These are phyloP conservation scores for Ploettnerulaceae sp. DNA, from an alignment of 2,329 filamentous ascomycete genomes.

Conservation along the genomic window DNA sequence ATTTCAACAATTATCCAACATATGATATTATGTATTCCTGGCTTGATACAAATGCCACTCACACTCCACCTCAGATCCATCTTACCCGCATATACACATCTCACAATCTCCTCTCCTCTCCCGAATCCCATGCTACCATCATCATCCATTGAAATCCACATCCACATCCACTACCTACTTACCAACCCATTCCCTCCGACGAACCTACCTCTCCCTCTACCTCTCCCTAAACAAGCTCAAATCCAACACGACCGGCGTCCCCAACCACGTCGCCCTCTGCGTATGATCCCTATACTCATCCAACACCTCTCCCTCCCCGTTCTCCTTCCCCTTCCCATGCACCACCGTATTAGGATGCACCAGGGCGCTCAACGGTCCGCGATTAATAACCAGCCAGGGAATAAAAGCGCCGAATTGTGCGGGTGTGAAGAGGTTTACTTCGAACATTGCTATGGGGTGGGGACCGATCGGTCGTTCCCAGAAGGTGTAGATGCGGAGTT, in stretches of 20 bases:
- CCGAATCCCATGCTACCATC: too few relatives aligned
- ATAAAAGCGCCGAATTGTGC: conserved; percentile 87
- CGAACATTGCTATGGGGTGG: conserved; percentile 84
- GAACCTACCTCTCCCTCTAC: conserved; percentile 3
- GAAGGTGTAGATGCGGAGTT: conserved; percentile 74
- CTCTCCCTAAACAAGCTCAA: conserved; percentile 40
- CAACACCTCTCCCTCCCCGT: conserved; percentile 40
- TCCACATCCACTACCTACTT: not conserved
- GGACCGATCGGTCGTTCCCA: conserved; percentile 77
- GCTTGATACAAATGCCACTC: too few relatives aligned
- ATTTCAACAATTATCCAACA: too few relatives aligned
- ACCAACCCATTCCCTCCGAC: not conserved
- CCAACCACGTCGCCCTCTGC: conserved; percentile 70
- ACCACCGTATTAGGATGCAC: conserved; percentile 81
- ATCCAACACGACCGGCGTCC: conserved; percentile 59
- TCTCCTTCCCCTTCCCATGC: too few relatives aligned
- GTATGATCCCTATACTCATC: conserved; percentile 38
- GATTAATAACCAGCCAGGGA: conserved; percentile 76
- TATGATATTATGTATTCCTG: too few relatives aligned
- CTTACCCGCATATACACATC: too few relatives aligned
- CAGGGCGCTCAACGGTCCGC: conserved; percentile 73
- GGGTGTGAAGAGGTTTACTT: conserved; percentile 83
- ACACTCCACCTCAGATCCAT: too few relatives aligned
- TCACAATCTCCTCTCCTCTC: too few relatives aligned
- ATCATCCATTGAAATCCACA: too few relatives aligned